Conservation (phyloP, 352 stramenopile genomes). For the Pythium monospermum region DNA sequence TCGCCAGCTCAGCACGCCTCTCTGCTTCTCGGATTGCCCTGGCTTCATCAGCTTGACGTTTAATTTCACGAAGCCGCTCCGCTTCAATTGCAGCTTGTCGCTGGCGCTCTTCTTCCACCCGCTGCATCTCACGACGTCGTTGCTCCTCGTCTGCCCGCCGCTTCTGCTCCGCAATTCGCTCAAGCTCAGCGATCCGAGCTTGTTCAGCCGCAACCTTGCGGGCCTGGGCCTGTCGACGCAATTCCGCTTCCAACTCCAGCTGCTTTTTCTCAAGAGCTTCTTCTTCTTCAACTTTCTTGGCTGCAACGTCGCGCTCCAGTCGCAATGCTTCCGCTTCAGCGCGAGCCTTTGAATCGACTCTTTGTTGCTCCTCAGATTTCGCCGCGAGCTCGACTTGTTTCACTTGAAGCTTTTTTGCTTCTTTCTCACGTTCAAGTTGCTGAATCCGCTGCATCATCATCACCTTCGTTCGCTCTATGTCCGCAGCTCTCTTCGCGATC, state of each 20-base stretch:
- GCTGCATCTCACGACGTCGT: constrained; percentile 9
- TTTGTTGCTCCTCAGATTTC: constrained; percentile 21
- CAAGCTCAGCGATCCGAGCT: constrained; percentile 11
- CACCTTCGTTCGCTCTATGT: constrained; percentile 57
- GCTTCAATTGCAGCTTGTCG: constrained; percentile 23
- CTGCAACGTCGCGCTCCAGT: constrained; percentile 7
- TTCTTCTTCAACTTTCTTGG: constrained; percentile 22
- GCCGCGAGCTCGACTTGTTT: not conserved
- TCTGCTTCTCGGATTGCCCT: constrained; percentile 39
- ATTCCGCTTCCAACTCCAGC: constrained; percentile 10
- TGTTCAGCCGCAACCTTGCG: constrained; percentile 15
- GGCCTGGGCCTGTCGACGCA: constrained; percentile 3
- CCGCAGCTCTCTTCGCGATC: constrained; percentile 49
- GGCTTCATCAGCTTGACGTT: constrained; percentile 36
- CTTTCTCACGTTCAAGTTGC: constrained; percentile 34
- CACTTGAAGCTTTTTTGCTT: constrained; percentile 30
- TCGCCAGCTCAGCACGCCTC: constrained; percentile 39
- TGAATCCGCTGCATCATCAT: constrained; percentile 38
- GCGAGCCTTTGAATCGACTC: constrained; percentile 34
- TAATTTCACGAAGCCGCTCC: constrained; percentile 35
- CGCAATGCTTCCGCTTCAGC: constrained; percentile 9
- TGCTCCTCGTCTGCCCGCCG: constrained; percentile 15
- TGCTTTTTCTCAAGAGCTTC: constrained; percentile 2
- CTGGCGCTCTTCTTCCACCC: constrained; percentile 42
- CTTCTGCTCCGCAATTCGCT: constrained; percentile 17